phyloP scores from a whole-genome alignment of 352 stramenopile species.

The Phytophthora pini region DNA sequence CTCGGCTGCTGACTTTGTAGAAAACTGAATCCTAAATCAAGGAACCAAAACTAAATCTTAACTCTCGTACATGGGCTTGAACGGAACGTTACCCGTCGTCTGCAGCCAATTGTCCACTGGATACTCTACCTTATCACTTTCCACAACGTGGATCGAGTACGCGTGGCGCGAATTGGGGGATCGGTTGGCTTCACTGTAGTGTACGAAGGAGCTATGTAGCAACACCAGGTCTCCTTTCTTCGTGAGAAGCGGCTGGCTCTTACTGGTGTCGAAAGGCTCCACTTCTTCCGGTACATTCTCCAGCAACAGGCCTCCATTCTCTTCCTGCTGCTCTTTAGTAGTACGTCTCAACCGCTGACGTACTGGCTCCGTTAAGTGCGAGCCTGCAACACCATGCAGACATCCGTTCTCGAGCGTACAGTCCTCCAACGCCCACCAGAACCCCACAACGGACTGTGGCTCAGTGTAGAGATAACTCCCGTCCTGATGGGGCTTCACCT shows the following conservation, averaged over 20 bases:
- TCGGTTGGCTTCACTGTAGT: constrained; percentile 95
- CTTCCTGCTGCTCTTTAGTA: constrained; percentile 48
- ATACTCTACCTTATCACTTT: constrained; percentile 89
- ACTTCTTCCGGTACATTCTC: constrained; percentile 63
- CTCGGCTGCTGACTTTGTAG: too few species aligned
- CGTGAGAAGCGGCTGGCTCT: constrained; percentile 75
- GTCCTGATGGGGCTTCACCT: constrained; percentile 96
- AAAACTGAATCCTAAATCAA: not conserved
- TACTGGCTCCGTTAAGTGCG: constrained; percentile 87
- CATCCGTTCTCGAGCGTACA: constrained; percentile 95
- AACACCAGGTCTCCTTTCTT: constrained; percentile 95
- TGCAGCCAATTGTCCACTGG: constrained; percentile 95
- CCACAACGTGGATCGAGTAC: constrained; percentile 96
- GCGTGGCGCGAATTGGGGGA: constrained; percentile 91
- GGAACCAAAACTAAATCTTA: constrained; percentile 50
- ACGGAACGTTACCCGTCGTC: constrained; percentile 74
- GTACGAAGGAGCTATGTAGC: constrained; percentile 94
- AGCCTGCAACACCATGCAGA: constrained; percentile 93
- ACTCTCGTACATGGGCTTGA: constrained; percentile 69
- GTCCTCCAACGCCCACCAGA: constrained; percentile 97
- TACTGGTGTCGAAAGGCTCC: constrained; percentile 63
- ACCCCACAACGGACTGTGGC: constrained; percentile 94
- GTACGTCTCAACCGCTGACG: constrained; percentile 86
- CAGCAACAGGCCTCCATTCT: constrained; percentile 53
- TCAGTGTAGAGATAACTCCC: constrained; percentile 97